phyloP scores from a whole-genome alignment of 2,329 filamentous ascomycete species.

The Cryphonectria parasitica region DNA sequence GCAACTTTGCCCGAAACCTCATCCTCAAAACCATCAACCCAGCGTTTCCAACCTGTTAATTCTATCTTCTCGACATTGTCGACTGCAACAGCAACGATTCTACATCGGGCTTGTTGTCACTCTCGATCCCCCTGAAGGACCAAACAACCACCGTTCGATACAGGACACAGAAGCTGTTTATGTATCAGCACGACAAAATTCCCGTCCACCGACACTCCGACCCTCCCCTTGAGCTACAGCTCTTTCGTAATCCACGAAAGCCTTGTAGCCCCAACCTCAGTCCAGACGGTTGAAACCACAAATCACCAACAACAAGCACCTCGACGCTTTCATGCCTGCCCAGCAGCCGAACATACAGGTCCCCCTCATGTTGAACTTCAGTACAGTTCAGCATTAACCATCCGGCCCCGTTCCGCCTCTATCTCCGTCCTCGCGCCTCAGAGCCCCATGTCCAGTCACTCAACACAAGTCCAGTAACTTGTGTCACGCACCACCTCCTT shows the following conservation, averaged over 20 bases:
- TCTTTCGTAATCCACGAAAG: slow-evolving; percentile 95
- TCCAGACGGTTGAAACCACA: slow-evolving; percentile 82
- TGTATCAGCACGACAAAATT: slow-evolving; percentile 95
- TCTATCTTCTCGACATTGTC: not conserved
- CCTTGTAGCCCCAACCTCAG: slow-evolving; percentile 87
- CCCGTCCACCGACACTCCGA: slow-evolving; percentile 88
- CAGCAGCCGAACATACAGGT: slow-evolving; percentile 55
- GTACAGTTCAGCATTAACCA: slow-evolving; percentile 59
- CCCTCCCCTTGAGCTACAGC: slow-evolving; percentile 91
- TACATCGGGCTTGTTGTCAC: slow-evolving; percentile 10
- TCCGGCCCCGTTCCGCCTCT: slow-evolving; percentile 46
- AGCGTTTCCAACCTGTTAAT: not conserved
- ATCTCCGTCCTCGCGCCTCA: slow-evolving; percentile 38
- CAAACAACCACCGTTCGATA: slow-evolving; percentile 35
- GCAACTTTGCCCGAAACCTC: slow-evolving; percentile 1
- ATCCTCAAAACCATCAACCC: slow-evolving; percentile 21
- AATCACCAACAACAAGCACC: slow-evolving; percentile 35
- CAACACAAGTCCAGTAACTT: slow-evolving; percentile 33
- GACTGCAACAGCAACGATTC: slow-evolving; percentile 6
- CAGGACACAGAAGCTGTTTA: slow-evolving; percentile 70
- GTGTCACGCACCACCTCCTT: slow-evolving; percentile 12
- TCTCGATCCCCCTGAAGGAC: slow-evolving; percentile 22
- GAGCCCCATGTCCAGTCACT: slow-evolving; percentile 44
- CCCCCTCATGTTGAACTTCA: slow-evolving; percentile 61
- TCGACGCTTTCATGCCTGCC: slow-evolving; percentile 62